Evolutionary conservation across 2,329 filamentous ascomycete genomes (phyloP).

Genomic region (Xylaria polymorpha): DNA sequence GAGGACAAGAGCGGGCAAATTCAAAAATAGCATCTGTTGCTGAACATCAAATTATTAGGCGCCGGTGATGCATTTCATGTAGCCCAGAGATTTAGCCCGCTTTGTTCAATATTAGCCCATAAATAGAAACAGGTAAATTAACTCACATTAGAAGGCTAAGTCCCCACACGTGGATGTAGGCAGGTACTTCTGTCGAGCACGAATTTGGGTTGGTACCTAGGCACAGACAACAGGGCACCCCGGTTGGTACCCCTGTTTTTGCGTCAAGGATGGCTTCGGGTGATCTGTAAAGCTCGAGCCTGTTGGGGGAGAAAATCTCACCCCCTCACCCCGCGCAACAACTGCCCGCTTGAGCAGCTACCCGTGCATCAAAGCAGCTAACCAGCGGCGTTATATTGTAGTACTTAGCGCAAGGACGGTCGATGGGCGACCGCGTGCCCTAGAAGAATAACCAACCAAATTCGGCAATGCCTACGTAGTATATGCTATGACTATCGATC

Average conservation of each 20-base stretch:
- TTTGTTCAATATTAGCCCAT: slow-evolving; percentile 42
- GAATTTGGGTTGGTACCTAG: background rate
- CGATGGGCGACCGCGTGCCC: background rate
- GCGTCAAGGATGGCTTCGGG: slow-evolving; percentile 32
- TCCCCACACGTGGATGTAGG: slow-evolving; percentile 13
- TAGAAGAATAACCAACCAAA: background rate
- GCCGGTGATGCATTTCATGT: slow-evolving; percentile 42
- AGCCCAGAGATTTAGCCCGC: slow-evolving; percentile 41
- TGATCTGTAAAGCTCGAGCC: slow-evolving; percentile 33
- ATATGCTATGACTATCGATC: background rate
- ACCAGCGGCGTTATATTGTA: background rate
- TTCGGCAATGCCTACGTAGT: background rate
- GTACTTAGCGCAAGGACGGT: background rate
- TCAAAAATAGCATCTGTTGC: slow-evolving; percentile 49
- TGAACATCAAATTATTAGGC: slow-evolving; percentile 43
- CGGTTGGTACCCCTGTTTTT: background rate
- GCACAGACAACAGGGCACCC: slow-evolving; percentile 12
- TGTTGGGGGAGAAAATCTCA: slow-evolving; percentile 26
- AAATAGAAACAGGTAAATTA: slow-evolving; percentile 43
- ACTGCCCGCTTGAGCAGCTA: slow-evolving; percentile 1
- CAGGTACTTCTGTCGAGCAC: slow-evolving; percentile 17
- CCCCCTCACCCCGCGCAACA: slow-evolving; percentile 28
- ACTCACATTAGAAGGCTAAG: background rate
- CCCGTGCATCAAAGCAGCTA: slow-evolving; percentile 7
- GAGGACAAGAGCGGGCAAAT: slow-evolving; percentile 44